These are phyloP conservation scores for Diplodia corticola DNA, from an alignment of 2,329 filamentous ascomycete genomes.

Conservation along the genomic window DNA sequence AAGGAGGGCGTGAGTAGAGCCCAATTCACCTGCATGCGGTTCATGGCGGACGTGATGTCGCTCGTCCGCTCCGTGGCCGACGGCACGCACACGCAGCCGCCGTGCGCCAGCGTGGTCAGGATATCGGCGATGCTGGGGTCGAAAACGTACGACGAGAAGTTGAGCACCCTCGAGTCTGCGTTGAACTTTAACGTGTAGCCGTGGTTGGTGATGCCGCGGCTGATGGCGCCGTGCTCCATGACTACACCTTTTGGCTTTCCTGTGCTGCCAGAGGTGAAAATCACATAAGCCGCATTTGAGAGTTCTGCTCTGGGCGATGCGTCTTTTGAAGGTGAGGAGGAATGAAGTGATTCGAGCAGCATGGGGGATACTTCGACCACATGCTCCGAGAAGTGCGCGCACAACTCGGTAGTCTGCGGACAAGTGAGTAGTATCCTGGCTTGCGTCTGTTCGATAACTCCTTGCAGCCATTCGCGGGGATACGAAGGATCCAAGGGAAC, in stretches of 20 bases:
- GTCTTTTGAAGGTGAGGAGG: too few relatives aligned
- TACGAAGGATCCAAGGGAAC: conserved; percentile 26
- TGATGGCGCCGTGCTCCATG: conserved; percentile 31
- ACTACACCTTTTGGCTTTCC: conserved; percentile 38
- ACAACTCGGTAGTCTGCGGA: not conserved
- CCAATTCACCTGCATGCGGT: conserved; percentile 53
- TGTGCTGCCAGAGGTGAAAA: conserved; percentile 34
- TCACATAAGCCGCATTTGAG: conserved; percentile 25
- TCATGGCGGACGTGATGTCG: conserved; percentile 54
- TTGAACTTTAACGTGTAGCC: conserved; percentile 26
- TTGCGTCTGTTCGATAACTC: not conserved
- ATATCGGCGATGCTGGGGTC: conserved; percentile 58
- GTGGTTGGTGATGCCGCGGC: conserved; percentile 19
- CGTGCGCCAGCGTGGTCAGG: conserved; percentile 56
- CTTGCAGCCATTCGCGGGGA: not conserved
- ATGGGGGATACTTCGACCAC: not conserved
- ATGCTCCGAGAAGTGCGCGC: not conserved
- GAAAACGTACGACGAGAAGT: conserved; percentile 58
- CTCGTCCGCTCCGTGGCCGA: conserved; percentile 51
- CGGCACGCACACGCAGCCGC: conserved; percentile 62
- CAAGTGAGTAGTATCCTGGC: not conserved
- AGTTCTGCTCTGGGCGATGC: not conserved
- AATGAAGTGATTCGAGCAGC: not conserved
- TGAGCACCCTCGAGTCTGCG: conserved; percentile 37
- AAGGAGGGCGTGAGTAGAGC: conserved; percentile 61